Evolutionary conservation across 768 basidiomycete genomes (phyloP), one percentile per base, ranked within the genome.

Genomic region (Leccinum variicolor): DNA sequence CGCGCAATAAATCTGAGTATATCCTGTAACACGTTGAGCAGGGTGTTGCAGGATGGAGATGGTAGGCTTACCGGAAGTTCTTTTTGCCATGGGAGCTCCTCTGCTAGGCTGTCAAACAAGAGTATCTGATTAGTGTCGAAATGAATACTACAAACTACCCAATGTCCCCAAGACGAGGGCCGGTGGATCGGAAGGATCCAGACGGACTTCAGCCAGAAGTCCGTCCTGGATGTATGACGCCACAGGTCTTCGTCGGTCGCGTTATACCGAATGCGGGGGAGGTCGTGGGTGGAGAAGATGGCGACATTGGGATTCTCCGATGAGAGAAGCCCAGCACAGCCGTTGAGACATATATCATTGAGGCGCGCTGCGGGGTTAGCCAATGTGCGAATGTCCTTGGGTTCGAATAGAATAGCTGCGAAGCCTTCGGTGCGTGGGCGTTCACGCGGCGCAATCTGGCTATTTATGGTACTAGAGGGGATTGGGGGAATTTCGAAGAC

Each of bases 131-230:
- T 3, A 0, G 25, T n/a, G 2, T 46, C 15, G 8, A 57, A 17
- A 26, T 52, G 13, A 14, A 59, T 52, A 23, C 3, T 56, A 15
- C 55, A 56, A 1, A 60, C 0, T 1, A 60, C 47, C 59, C 56
- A 60, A 4, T 60, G 59, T 2, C 52, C 31, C 23, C 59, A 53
- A 0, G 51, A 41, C 1, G 47, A 60, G 0, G 59, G 45, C 1
- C 19, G 33, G 6, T 60, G 56, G 1, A 60, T 60, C 0, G 58
- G 58, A 0, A 59, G 19, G 2, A 59, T 69, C 75, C 76, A 79
- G 0, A 68, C 10, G 0, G 52, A 3, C 47, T 70, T 73, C 1
- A 33, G 21, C 76, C 75, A 77, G 49, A 66, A 79, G 6, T 50
- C 21, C 0, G 64, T 64, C 1, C 43, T 36, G 0, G 28, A 23